A percentile compares a stretch with the other conserved stretches of the same genome.
These are phyloP conservation scores for Sideroxylon spinosum DNA, from an alignment of 179 eudicot genomes.

Conservation along the genomic window DNA sequence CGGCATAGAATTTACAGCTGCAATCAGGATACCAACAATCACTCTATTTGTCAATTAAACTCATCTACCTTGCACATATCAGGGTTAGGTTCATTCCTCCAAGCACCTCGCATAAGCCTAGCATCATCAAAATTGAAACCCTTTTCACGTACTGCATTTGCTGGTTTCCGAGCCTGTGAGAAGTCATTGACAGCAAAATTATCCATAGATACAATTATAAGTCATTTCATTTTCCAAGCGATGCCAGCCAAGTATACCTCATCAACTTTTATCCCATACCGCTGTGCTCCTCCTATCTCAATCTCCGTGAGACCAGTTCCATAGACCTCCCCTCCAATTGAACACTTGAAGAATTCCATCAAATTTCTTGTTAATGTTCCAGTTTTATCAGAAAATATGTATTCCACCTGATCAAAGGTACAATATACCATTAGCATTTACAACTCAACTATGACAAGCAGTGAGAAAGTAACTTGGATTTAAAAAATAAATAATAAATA, in stretches of 20 bases:
- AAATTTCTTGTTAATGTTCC: conserved; percentile 92
- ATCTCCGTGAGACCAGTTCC: conserved; percentile 94
- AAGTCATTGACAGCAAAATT: conserved; percentile 6
- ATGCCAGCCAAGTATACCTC: conserved; percentile 38
- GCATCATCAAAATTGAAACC: conserved; percentile 95
- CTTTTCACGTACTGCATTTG: conserved; percentile 63
- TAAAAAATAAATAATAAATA: neutral
- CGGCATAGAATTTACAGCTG: neutral
- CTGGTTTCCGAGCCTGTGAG: conserved; percentile 50
- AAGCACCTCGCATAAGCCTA: conserved; percentile 92
- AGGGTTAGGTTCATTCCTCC: conserved; percentile 95
- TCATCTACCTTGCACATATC: conserved; percentile 73
- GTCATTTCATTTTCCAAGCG: neutral
- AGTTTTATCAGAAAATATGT: conserved; percentile 91
- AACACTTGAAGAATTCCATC: conserved; percentile 99
- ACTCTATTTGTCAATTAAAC: neutral
- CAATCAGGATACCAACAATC: neutral
- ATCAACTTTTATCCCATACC: conserved; percentile 51
- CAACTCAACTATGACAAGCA: neutral
- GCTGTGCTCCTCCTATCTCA: conserved; percentile 79
- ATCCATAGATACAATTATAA: neutral
- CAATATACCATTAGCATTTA: neutral
- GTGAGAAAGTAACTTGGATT: neutral
- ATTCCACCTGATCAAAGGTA: conserved; percentile 69
- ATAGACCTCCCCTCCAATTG: conserved; percentile 88